Evolutionary conservation across 2,329 filamentous ascomycete species (phyloP).

Genomic region (Myriangium duriaei): DNA sequence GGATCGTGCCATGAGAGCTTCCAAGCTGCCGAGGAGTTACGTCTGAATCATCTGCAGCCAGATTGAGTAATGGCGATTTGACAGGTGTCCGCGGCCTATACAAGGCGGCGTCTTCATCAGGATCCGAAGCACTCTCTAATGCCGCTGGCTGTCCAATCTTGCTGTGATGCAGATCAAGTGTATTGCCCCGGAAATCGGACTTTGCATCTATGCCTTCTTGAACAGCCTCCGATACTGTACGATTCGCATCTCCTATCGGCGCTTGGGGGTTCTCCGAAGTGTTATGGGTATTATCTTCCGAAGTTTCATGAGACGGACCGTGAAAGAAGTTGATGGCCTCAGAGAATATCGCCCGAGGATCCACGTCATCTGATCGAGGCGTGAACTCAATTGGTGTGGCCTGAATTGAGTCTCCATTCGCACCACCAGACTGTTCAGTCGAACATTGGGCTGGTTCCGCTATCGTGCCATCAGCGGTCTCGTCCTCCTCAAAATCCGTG

Average conservation of each 20-base stretch:
- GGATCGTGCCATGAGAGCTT: constrained; percentile 1
- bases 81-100: constrained; percentile 2
- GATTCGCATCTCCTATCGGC: background rate
- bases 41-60: constrained; percentile 4
- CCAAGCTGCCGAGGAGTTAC: constrained; percentile 6
- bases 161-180: background rate
- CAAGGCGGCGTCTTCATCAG: background rate
- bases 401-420: constrained; percentile 1
- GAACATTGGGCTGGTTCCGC: background rate
- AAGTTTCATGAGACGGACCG: background rate
- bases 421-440: background rate
- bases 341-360: background rate
- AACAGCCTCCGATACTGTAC: background rate
- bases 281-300: background rate
- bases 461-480: constrained; percentile 21
- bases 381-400: constrained; percentile 6
- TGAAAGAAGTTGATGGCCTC: background rate
- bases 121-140: background rate
- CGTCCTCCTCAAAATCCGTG: constrained; percentile 35
- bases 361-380: background rate
- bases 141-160: background rate
- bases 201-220: background rate
- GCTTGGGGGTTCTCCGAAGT: background rate
- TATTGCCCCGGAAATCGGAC: background rate
- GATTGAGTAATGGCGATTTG: background rate